A percentile compares a stretch with the other conserved stretches of the same genome.
Conservation (phyloP, 305 asterid genomes). For the Solanum chacoense region DNA sequence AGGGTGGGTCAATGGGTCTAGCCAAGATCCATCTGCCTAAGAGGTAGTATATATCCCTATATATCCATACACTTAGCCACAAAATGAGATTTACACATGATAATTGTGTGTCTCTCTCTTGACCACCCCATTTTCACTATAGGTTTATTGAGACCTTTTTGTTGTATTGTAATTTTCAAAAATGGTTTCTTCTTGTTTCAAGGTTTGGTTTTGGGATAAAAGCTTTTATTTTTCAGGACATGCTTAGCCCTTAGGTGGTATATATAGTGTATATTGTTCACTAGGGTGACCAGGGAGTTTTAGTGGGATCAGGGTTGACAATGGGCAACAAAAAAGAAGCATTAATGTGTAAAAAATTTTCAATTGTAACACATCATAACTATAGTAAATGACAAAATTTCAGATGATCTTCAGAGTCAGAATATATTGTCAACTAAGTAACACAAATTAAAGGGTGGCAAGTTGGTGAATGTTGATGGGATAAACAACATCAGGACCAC, state of each 20-base stretch:
- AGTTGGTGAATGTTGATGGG: slow-evolving; percentile 30
- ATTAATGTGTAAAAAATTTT: background rate
- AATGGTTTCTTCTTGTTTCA: background rate
- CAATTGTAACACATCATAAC: background rate
- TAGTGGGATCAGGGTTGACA: background rate
- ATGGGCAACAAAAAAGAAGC: background rate
- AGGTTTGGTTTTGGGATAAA: background rate
- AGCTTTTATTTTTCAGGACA: background rate
- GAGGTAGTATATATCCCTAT: background rate
- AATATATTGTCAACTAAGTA: background rate
- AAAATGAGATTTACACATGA: background rate
- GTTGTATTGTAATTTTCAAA: background rate
- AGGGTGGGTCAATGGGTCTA: background rate
- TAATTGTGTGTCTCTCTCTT: background rate
- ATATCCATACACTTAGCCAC: background rate
- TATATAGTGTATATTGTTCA: background rate
- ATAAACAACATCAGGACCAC: slow-evolving; percentile 22
- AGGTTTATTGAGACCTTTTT: background rate
- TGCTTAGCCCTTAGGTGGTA: background rate
- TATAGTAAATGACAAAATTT: background rate
- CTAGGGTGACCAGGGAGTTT: background rate
- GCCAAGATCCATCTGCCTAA: background rate
- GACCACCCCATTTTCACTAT: background rate
- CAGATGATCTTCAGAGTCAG: background rate
- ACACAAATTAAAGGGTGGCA: slow-evolving; percentile 8